Conservation (phyloP, 352 stramenopile species). For the Phytophthora niederhauseri region DNA sequence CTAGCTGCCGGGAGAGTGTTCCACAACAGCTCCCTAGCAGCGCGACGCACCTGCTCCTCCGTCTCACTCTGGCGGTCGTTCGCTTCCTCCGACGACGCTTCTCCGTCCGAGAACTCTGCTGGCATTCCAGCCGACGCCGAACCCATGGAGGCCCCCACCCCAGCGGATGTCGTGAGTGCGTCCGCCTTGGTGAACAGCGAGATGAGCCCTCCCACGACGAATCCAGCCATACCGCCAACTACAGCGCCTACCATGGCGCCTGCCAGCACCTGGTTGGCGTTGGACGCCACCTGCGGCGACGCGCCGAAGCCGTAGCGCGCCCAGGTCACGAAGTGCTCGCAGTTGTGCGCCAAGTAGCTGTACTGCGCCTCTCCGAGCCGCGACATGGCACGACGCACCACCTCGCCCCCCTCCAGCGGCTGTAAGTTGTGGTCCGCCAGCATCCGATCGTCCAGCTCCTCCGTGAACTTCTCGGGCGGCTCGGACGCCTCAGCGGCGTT, state of each 20-base stretch:
- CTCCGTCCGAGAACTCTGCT: slow-evolving; percentile 6
- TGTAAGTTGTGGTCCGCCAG: slow-evolving; percentile 40
- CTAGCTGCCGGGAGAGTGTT: slow-evolving; percentile 41
- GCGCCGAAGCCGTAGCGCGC: slow-evolving; percentile 58
- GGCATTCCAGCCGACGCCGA: background rate
- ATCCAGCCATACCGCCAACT: slow-evolving; percentile 60
- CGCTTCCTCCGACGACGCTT: slow-evolving; percentile 22
- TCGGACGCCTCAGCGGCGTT: slow-evolving; percentile 1
- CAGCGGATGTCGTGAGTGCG: slow-evolving; percentile 51
- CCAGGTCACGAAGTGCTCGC: slow-evolving; percentile 84
- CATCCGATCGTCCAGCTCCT: slow-evolving; percentile 62
- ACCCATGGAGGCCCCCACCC: slow-evolving; percentile 4
- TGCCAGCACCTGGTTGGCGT: slow-evolving; percentile 65
- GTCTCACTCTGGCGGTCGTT: slow-evolving; percentile 12
- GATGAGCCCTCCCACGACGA: slow-evolving; percentile 63
- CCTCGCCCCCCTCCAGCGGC: slow-evolving; percentile 48
- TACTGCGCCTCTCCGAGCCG: slow-evolving; percentile 63
- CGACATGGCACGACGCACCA: slow-evolving; percentile 50
- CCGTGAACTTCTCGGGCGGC: slow-evolving; percentile 44
- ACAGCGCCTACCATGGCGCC: slow-evolving; percentile 64
- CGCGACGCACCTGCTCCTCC: slow-evolving; percentile 27
- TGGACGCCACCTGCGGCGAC: slow-evolving; percentile 63
- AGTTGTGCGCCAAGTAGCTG: slow-evolving; percentile 63
- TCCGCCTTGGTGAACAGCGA: slow-evolving; percentile 70
- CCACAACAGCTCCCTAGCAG: slow-evolving; percentile 49